Base-by-base conservation (phyloP, 2,329 filamentous ascomycete species). In the Trichophyton rubrum region DNA sequence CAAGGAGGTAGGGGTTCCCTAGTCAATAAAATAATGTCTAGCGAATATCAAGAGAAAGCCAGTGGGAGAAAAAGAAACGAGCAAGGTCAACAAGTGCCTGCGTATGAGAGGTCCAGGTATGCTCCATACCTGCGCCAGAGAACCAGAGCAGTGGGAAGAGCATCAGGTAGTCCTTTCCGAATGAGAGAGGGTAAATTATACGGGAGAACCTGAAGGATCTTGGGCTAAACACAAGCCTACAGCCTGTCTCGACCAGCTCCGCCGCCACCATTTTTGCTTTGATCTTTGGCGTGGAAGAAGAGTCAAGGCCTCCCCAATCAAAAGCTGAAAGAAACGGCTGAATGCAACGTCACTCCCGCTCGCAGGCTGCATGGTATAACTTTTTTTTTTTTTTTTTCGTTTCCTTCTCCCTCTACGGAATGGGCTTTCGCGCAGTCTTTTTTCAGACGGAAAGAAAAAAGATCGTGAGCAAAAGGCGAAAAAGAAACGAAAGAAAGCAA, bases 291-390 rank as follows among this genome's bases (percentile, higher is more conserved):
- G 27, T n/a, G 51, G n/a, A 20, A 35, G n/a, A 20, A 35, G 24
- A 15, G 11, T 30, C 22, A 17, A 55, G 24, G 51, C 17, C 33
- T 55, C 33, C n/a, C 51, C 51, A 55, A 35, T 55, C 24, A 55
- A 8, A 30, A 20, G 51, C 27, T 55, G 51, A 55, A 55, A 55
- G 51, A 55, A 55, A 55, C 30, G 20, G 45, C 45, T 51, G 51
- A 20, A 55, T 55, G 51, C 51, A 55, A 55, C 51, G 51, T 55
- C 51, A 55, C 51, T 55, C 51, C 30, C 51, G 24, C 51, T 35
- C 27, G 3, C 27, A 7, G 51, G 15, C 51, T 55, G 51, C 30
- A 55, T 55, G 27, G 27, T 35, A 15, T 35, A 17, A 3, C 3
- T 17, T 43, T 7, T 43, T n/a, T 43, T 43, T 17, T 43, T n/a